Evolutionary conservation across 768 basidiomycete species (phyloP).

Genomic region (Neoboletus magnificus): DNA sequence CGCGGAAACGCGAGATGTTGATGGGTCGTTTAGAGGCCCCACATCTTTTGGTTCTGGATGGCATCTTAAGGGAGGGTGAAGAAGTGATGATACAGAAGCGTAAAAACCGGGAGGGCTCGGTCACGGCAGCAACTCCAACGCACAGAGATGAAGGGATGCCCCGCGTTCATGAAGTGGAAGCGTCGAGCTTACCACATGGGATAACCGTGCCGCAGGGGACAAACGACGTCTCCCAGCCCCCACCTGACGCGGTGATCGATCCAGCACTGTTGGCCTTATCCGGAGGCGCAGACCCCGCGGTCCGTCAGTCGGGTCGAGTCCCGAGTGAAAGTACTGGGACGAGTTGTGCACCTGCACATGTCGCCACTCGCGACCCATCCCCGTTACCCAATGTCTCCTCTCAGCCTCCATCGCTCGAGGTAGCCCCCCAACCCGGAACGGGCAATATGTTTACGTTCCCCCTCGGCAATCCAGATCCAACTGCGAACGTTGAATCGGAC

Average conservation of each 20-base stretch:
- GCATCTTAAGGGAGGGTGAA: slow-evolving; percentile 32
- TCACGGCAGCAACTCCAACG: background rate
- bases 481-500: slow-evolving; percentile 10
- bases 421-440: background rate
- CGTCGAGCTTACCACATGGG: background rate
- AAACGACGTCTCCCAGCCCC: background rate
- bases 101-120: slow-evolving; percentile 10
- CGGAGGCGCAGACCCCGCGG: slow-evolving; percentile 1
- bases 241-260: slow-evolving; percentile 27
- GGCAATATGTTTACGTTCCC: background rate
- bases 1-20: slow-evolving; percentile 22
- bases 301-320: background rate
- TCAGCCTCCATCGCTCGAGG: background rate
- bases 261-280: slow-evolving; percentile 30
- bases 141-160: slow-evolving; percentile 3
- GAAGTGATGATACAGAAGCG: slow-evolving; percentile 13
- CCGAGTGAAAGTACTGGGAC: background rate
- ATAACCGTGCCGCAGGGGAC: background rate
- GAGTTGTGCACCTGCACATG: background rate
- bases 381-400: background rate
- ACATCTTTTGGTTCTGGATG: slow-evolving; percentile 36
- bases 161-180: background rate
- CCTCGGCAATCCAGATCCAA: background rate
- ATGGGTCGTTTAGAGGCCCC: slow-evolving; percentile 28
- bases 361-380: background rate